A percentile compares a stretch with the other conserved stretches of the same genome.
phyloP scores from a whole-genome alignment of 495 filamentous ascomycete species.

The Xylaria castorea region DNA sequence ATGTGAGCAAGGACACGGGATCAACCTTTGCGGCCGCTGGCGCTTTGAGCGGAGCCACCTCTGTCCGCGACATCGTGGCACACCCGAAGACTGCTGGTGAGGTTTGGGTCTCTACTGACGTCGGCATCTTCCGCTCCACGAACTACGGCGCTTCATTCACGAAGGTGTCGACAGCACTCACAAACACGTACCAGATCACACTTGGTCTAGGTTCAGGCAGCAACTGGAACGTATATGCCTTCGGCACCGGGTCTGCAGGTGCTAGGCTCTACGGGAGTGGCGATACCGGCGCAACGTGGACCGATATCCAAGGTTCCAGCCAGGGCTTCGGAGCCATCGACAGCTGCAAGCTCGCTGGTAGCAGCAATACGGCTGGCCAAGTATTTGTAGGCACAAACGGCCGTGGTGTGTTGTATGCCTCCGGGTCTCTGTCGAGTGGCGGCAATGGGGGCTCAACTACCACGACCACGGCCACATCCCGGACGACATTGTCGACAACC shows the following conservation, averaged over 20 bases:
- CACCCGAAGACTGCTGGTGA: constrained; percentile 58
- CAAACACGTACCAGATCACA: constrained; percentile 54
- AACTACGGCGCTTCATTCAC: constrained; percentile 57
- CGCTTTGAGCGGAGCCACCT: constrained; percentile 44
- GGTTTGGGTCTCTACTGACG: constrained; percentile 60
- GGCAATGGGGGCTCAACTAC: neutral
- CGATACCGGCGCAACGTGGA: constrained; percentile 58
- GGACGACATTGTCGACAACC: constrained; percentile 1
- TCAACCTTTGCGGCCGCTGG: constrained; percentile 49
- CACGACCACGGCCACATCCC: neutral
- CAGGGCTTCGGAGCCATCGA: constrained; percentile 61
- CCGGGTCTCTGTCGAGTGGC: constrained; percentile 13
- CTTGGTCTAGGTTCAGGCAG: constrained; percentile 47
- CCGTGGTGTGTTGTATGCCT: constrained; percentile 61
- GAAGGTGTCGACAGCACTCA: constrained; percentile 43
- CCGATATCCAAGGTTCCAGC: constrained; percentile 54
- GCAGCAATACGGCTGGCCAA: constrained; percentile 55
- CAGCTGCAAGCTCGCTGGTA: constrained; percentile 54
- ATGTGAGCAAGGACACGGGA: constrained; percentile 54
- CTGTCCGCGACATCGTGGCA: constrained; percentile 55
- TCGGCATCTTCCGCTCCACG: constrained; percentile 59
- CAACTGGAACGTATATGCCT: constrained; percentile 57
- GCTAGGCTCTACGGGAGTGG: constrained; percentile 58
- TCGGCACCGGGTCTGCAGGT: constrained; percentile 53
- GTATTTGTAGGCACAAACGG: constrained; percentile 68